Evolutionary conservation across 169 alveolate genomes (phyloP), one percentile per base, ranked within the genome.

Genomic region (Plasmodium gallinaceum): DNA sequence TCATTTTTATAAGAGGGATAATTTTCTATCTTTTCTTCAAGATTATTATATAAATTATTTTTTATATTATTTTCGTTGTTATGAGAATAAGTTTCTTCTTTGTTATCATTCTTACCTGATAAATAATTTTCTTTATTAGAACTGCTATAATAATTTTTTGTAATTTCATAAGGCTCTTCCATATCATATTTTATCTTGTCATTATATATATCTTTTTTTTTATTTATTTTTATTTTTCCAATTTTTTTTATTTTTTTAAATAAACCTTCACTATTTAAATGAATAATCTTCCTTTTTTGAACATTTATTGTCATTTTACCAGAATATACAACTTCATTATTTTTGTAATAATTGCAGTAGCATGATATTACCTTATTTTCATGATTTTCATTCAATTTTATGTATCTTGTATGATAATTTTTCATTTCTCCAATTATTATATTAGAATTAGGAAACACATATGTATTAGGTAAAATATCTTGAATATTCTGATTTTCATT

Each of bases 231-330:
- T 39, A 20, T 12, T 20, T 74, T 48, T 8, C 14, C 51, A 20
- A 12, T 60, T 14, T 42, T 51, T 7, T 16, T 24, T 42, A n/a
- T 9, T 45, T 1, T 14, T 24, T 37, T 14, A 16, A 22, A 5
- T 10, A n/a, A 10, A 32, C 39, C 39, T 32, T 4, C 39, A 39
- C 62, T 58, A 74, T 0, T 58, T 37, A 43, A 58, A n/a, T 24
- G 88, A 14, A 14, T 18, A 9, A 37, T 45, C 0, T 60, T 20
- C 0, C 68, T 52, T 14, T 52, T 24, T 78, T 78, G 57, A 14
- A 64, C 89, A 16, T 24, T 62, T 64, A 78, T 65, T 18, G 48
- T 58, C 32, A 78, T 78, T 58, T 48, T 78, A 16, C 89, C 89
- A 2, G 78, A 46, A 24, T 58, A 78, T n/a, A 78, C 24, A 9